A percentile compares a stretch with the other conserved stretches of the same genome.
These are phyloP conservation scores for Colletotrichum agaves DNA, from an alignment of 2,329 filamentous ascomycete genomes.

Conservation along the genomic window DNA sequence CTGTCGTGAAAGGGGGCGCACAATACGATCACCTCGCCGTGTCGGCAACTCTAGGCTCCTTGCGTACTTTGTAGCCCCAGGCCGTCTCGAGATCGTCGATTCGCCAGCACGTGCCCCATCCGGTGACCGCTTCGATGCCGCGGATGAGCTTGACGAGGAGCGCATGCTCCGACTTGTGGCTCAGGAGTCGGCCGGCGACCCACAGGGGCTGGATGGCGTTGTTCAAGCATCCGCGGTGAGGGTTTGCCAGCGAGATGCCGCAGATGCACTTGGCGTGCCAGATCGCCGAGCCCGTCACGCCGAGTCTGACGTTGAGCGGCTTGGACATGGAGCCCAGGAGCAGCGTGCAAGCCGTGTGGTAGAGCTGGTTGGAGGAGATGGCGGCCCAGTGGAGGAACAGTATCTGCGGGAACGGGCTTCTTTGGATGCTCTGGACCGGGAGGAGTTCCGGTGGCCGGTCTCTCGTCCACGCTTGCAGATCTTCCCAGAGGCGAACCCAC, in stretches of 20 bases:
- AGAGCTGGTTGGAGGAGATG: constrained; percentile 67
- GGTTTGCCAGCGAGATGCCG: constrained; percentile 66
- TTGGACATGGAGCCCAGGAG: constrained; percentile 57
- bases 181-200: constrained; percentile 65
- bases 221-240: constrained; percentile 65
- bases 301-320: constrained; percentile 36
- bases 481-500: constrained; percentile 61
- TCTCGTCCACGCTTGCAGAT: constrained; percentile 59
- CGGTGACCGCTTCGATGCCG: constrained; percentile 61
- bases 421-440: constrained; percentile 56
- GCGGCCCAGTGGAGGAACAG: constrained; percentile 64
- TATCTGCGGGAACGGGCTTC: constrained; percentile 60
- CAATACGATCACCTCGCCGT: constrained; percentile 1
- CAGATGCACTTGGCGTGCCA: constrained; percentile 68
- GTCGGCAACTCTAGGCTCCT: constrained; percentile 17
- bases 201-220: constrained; percentile 69
- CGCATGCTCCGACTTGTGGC: constrained; percentile 57
- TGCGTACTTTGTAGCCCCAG: constrained; percentile 51
- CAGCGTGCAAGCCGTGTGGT: constrained; percentile 65
- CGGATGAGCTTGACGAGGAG: constrained; percentile 56
- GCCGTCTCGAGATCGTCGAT: constrained; percentile 59
- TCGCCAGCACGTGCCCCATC: constrained; percentile 65
- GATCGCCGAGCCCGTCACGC: constrained; percentile 52
- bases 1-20: background rate
- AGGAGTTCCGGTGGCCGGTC: constrained; percentile 58